These are phyloP conservation scores for Exophiala viscosa DNA, from an alignment of 2,329 filamentous ascomycete species.

Conservation along the genomic window DNA sequence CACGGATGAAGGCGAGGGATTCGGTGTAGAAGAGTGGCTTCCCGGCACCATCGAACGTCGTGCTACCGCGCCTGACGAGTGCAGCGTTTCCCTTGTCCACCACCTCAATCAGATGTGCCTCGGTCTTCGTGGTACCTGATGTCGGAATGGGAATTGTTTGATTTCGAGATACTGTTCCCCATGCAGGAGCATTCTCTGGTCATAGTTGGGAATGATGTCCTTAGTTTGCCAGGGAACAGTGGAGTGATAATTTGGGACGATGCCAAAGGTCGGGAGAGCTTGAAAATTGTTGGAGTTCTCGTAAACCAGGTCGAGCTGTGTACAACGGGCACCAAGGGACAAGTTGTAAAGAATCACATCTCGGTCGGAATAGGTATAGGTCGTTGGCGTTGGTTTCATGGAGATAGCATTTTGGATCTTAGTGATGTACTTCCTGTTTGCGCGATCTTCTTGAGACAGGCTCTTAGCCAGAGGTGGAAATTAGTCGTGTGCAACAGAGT, in stretches of 20 bases:
- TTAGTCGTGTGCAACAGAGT: background rate
- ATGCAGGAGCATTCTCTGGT: conserved; percentile 95
- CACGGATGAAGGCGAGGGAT: conserved; percentile 83
- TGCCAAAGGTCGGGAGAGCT: conserved; percentile 76
- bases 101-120: conserved; percentile 71
- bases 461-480: background rate
- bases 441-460: conserved; percentile 2
- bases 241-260: conserved; percentile 85
- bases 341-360: conserved; percentile 95
- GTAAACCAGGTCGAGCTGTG: conserved; percentile 74
- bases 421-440: conserved; percentile 56
- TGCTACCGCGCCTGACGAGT: conserved; percentile 72
- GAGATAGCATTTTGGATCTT: conserved; percentile 73
- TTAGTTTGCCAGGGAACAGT: conserved; percentile 73
- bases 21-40: conserved; percentile 97
- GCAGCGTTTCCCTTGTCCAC: conserved; percentile 92
- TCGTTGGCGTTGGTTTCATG: conserved; percentile 65
- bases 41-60: conserved; percentile 76
- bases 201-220: conserved; percentile 90
- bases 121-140: conserved; percentile 42
- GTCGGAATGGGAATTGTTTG: conserved; percentile 85
- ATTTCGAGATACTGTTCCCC: conserved; percentile 97
- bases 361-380: conserved; percentile 77
- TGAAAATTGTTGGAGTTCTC: conserved; percentile 91
- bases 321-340: conserved; percentile 84